Evolutionary conservation across 176 grass and related monocot genomes (phyloP).

Genomic region (Pontederia paniculata): DNA sequence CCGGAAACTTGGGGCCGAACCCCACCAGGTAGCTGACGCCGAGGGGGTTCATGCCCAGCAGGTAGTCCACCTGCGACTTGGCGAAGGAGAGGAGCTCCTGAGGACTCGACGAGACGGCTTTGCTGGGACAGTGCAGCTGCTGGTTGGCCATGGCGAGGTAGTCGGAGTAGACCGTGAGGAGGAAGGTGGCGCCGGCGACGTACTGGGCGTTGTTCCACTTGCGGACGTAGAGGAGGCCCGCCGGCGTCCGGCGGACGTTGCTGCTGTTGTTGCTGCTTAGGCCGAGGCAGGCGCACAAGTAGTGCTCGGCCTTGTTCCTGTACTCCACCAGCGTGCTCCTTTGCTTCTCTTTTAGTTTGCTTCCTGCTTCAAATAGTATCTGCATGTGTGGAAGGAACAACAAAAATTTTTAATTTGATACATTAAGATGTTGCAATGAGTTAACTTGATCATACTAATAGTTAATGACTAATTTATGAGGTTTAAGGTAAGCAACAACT

Average conservation of each 20-base stretch:
- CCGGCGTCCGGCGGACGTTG: slow-evolving; percentile 70
- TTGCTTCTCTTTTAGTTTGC: slow-evolving; percentile 18
- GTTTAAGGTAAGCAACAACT: too few species aligned
- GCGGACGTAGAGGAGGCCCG: slow-evolving; percentile 64
- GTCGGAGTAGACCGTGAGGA: slow-evolving; percentile 55
- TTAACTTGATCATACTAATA: too few species aligned
- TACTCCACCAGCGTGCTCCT: slow-evolving; percentile 36
- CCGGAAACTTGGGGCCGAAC: slow-evolving; percentile 39
- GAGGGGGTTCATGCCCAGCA: slow-evolving; percentile 63
- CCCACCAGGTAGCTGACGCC: slow-evolving; percentile 61
- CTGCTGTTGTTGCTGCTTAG: slow-evolving; percentile 56
- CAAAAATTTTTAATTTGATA: too few species aligned
- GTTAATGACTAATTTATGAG: too few species aligned
- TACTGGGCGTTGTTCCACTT: slow-evolving; percentile 95
- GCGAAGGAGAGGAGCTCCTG: slow-evolving; percentile 45
- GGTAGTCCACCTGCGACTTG: slow-evolving; percentile 56
- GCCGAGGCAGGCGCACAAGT: slow-evolving; percentile 72
- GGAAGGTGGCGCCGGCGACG: slow-evolving; percentile 57
- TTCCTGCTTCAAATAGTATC: slow-evolving; percentile 52
- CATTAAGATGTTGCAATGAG: neutral
- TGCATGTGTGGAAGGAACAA: too few species aligned
- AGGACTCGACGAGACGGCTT: neutral
- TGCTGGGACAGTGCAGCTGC: slow-evolving; percentile 27
- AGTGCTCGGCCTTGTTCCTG: slow-evolving; percentile 48
- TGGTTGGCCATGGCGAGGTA: slow-evolving; percentile 26